phyloP scores from a whole-genome alignment of 75 land plant genomes.

The Larix kaempferi region DNA sequence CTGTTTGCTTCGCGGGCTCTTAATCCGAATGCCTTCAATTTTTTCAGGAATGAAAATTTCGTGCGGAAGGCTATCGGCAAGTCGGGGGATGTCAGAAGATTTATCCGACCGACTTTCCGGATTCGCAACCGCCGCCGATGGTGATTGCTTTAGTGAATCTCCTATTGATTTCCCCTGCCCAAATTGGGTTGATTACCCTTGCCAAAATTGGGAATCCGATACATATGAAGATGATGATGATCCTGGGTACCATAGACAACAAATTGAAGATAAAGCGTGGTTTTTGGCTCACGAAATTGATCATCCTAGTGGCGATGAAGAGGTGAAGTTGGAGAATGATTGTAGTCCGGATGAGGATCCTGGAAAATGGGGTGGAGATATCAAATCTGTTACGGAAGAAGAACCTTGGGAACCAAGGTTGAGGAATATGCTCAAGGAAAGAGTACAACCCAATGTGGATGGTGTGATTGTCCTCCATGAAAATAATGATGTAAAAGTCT shows the following conservation, averaged over 20 bases:
- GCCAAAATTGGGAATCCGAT: conserved; percentile 53
- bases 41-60: conserved; percentile 15
- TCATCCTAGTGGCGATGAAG: conserved; percentile 46
- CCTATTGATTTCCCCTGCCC: conserved; percentile 28
- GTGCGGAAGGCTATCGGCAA: conserved; percentile 32
- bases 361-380: conserved; percentile 42
- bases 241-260: conserved; percentile 42
- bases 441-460: not conserved
- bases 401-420: conserved; percentile 32
- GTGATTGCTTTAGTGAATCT: conserved; percentile 13
- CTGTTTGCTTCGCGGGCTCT: not conserved
- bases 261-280: conserved; percentile 46
- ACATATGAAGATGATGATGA: conserved; percentile 60
- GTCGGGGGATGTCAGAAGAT: conserved; percentile 39
- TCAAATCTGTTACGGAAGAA: conserved; percentile 26
- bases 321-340: conserved; percentile 12
- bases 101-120: conserved; percentile 31
- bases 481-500: not conserved
- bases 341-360: conserved; percentile 10
- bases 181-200: conserved; percentile 39
- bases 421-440: conserved; percentile 13
- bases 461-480: not conserved
- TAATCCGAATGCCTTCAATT: not conserved
- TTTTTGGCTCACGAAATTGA: conserved; percentile 48
- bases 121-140: conserved; percentile 43